Percentiles rank a stretch among this genome's conserved stretches.
Conservation (phyloP, 192 early-diverging fungal species). For the Entomortierella beljakovae region DNA sequence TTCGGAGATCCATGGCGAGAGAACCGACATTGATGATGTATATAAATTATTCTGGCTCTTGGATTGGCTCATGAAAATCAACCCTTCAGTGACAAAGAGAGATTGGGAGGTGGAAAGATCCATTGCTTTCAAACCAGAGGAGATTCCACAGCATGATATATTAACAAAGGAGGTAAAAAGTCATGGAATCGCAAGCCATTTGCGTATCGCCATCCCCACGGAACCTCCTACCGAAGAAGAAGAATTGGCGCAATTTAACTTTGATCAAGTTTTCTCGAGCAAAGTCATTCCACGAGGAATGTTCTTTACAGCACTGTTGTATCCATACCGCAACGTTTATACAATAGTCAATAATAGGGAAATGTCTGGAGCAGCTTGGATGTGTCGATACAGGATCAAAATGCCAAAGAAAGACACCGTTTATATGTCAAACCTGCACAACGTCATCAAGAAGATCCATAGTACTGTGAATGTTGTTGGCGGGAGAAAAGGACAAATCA, state of each 20-base stretch:
- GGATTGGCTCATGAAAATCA: constrained; percentile 53
- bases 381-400: constrained; percentile 68
- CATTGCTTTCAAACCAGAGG: neutral
- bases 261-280: no score
- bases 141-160: no score
- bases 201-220: no score
- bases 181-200: no score
- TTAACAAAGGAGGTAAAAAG: no score
- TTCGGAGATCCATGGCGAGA: constrained; percentile 24
- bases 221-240: no score
- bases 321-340: constrained; percentile 60
- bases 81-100: constrained; percentile 2
- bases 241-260: no score
- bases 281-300: neutral
- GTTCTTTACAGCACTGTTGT: constrained; percentile 63
- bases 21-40: constrained; percentile 32
- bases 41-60: constrained; percentile 54
- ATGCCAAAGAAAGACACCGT: constrained; percentile 45
- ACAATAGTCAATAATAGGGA: constrained; percentile 55
- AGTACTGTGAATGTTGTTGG: neutral
- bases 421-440: constrained; percentile 31
- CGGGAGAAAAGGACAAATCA: neutral
- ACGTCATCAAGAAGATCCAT: constrained; percentile 10
- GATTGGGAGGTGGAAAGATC: constrained; percentile 11
- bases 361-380: constrained; percentile 50